Base-by-base conservation (phyloP, 2,329 filamentous ascomycete species). In the Stagonosporopsis cucurbitacearum region DNA sequence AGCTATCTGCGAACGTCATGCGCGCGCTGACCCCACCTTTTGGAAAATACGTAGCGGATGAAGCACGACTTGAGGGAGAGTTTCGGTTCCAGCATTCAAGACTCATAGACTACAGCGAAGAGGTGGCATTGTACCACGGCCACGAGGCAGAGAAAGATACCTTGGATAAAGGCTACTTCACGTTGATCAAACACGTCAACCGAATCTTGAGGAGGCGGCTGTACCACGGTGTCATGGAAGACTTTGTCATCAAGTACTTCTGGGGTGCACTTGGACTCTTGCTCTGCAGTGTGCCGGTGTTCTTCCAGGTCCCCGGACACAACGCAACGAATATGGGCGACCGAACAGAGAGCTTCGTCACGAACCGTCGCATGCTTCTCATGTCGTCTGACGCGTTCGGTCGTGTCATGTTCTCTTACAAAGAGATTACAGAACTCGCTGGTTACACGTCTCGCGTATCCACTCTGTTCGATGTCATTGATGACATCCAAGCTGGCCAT, bases 161-260 rank as follows among this genome's bases (percentile, higher is more conserved):
- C 0, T 82, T 99, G 49, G 95, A 99, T 77, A 98, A 98, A 79
- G 94, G 95, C 15, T 99, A 99, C 77, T 99, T 99, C 72, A 99
- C 95, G 2, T 83, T 99, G 33, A 99, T 99, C 80, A 98, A 97
- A 78, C 95, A 99, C 77, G 94, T 99, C 72, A 99, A 99, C 76
- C 88, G 96, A 70, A 97, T 98, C 63, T 79, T 99, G 59, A 85
- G 93, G 35, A 84, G 91, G 59, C 86, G 95, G 44, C 90, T 99
- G 75, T 98, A 98, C 75, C 94, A 99, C 74, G 94, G 93, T n/a
- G 89, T 99, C 69, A 97, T 98, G 94, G 95, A 99, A 75, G 95
- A 99, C 75, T 99, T 97, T 76, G 92, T 98, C 54, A 96, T 99
- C 77, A 99, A 99, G 77, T 99, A 99, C 75, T 95, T 98, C 78